These are phyloP conservation scores for Phytophthora pini DNA, from an alignment of 352 stramenopile species.

Conservation along the genomic window DNA sequence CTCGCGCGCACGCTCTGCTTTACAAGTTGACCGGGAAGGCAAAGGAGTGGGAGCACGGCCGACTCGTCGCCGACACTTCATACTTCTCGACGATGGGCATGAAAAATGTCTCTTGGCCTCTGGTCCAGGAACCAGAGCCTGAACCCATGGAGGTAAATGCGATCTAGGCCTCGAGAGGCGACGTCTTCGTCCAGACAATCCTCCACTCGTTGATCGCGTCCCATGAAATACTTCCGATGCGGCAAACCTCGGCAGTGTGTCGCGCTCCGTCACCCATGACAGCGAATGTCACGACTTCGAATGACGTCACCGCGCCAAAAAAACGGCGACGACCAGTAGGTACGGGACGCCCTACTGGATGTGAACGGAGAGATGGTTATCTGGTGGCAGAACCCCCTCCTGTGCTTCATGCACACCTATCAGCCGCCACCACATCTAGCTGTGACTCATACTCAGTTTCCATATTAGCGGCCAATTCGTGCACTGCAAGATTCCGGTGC, in stretches of 20 bases:
- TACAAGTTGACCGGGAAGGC: slow-evolving; percentile 21
- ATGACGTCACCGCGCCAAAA: too few relatives aligned
- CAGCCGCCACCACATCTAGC: too few relatives aligned
- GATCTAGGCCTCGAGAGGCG: slow-evolving; percentile 4
- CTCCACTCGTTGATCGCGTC: not conserved
- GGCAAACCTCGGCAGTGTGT: not conserved
- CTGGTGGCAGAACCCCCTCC: too few relatives aligned
- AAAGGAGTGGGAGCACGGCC: slow-evolving; percentile 20
- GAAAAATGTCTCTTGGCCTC: slow-evolving; percentile 5
- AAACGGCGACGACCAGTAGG: too few relatives aligned
- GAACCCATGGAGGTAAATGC: slow-evolving; percentile 27
- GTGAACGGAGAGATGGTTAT: too few relatives aligned
- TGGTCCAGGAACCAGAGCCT: not conserved
- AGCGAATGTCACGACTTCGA: too few relatives aligned
- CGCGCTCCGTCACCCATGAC: not conserved
- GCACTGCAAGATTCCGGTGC: too few relatives aligned
- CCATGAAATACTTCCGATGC: not conserved
- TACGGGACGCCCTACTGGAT: too few relatives aligned
- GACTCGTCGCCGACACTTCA: slow-evolving; percentile 12
- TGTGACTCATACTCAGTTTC: too few relatives aligned
- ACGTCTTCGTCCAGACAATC: not conserved
- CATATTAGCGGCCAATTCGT: too few relatives aligned
- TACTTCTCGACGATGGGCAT: slow-evolving; percentile 14
- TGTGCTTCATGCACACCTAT: too few relatives aligned
- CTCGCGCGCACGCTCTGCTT: not conserved